Conservation (phyloP, 2,329 filamentous ascomycete species). For the Aspergillus transmontanensis region DNA sequence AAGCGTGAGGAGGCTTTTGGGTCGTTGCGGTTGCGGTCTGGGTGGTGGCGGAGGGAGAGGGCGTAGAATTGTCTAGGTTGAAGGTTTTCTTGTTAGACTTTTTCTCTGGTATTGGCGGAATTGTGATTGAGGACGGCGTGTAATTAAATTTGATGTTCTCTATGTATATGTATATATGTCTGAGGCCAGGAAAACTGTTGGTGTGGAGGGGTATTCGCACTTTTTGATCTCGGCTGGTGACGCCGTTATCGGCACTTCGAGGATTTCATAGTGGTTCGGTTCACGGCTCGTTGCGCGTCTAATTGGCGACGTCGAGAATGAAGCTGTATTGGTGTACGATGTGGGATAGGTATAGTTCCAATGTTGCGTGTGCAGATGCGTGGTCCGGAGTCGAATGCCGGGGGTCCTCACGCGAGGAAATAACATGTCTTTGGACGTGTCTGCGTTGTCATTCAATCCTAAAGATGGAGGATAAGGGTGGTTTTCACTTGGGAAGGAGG, state of each 20-base stretch:
- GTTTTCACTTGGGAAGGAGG: not conserved
- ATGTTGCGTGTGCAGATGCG: slow-evolving; percentile 8
- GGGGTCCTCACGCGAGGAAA: slow-evolving; percentile 23
- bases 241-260: slow-evolving; percentile 72
- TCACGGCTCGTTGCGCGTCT: slow-evolving; percentile 33
- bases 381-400: slow-evolving; percentile 12
- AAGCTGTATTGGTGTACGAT: not conserved
- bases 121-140: no score
- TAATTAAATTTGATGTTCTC: no score
- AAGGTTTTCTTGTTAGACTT: not conserved
- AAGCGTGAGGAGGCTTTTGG: slow-evolving; percentile 74
- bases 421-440: slow-evolving; percentile 23
- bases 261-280: slow-evolving; percentile 77
- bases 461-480: not conserved
- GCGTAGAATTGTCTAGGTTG: slow-evolving; percentile 70
- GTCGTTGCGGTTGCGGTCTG: slow-evolving; percentile 82
- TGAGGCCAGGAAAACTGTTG: not conserved
- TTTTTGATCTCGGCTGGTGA: slow-evolving; percentile 81
- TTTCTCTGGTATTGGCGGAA: not conserved
- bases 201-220: slow-evolving; percentile 44
- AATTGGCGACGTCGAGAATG: slow-evolving; percentile 39
- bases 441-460: slow-evolving; percentile 12
- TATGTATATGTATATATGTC: not conserved
- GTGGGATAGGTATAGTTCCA: slow-evolving; percentile 2
- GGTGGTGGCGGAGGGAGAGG: slow-evolving; percentile 89